Conservation (phyloP, 2,329 filamentous ascomycete genomes). For the Sclerotinia glacialis region DNA sequence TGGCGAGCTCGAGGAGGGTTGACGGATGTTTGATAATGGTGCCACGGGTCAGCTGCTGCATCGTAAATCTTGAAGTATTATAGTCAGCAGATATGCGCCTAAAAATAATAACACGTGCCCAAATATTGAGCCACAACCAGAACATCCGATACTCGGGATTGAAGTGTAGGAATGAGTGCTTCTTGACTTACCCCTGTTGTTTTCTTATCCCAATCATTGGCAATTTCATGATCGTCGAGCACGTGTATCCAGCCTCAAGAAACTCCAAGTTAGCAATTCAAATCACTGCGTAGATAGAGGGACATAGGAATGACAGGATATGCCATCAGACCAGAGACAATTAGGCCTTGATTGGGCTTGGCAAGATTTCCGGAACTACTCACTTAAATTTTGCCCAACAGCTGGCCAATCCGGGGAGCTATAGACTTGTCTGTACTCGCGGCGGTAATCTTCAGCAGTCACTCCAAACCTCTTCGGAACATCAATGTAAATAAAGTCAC, state of each 20-base stretch:
- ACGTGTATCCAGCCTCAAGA: constrained; percentile 76
- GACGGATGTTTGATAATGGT: constrained; percentile 77
- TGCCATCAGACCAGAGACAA: background rate
- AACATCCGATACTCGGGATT: constrained; percentile 1
- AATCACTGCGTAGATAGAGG: background rate
- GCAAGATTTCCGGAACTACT: background rate
- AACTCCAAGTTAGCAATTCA: background rate
- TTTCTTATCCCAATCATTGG: constrained; percentile 87
- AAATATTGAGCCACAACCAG: background rate
- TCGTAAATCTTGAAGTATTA: constrained; percentile 39
- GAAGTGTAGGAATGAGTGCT: constrained; percentile 23
- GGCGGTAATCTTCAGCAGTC: constrained; percentile 71
- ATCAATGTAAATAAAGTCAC: constrained; percentile 88
- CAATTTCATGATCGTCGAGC: constrained; percentile 93
- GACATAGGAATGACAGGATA: background rate
- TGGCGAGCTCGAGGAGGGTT: constrained; percentile 72
- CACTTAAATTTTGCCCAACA: constrained; percentile 71
- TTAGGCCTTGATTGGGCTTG: background rate
- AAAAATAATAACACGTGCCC: background rate
- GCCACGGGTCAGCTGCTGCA: constrained; percentile 57
- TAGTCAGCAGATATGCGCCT: background rate
- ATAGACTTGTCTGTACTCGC: constrained; percentile 95
- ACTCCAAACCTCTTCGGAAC: constrained; percentile 78
- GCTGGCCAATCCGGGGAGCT: constrained; percentile 86
- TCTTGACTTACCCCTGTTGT: constrained; percentile 69